Evolutionary conservation across 2,329 filamentous ascomycete species (phyloP).

Genomic region (Phialophora chinensis): DNA sequence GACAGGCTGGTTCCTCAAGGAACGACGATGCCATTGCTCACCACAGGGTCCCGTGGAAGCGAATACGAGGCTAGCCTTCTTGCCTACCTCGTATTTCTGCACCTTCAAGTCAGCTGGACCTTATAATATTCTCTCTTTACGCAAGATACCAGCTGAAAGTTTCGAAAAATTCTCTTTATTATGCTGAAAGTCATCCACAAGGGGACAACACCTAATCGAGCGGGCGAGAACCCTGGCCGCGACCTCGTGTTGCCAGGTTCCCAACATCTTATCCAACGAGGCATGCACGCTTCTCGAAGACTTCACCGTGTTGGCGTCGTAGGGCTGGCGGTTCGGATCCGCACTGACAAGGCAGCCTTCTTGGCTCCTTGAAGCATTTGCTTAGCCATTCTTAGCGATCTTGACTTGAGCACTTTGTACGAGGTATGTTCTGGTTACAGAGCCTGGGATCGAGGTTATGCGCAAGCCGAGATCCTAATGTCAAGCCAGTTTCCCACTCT

Average conservation of each 20-base stretch:
- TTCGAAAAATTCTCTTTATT: not conserved
- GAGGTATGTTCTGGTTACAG: not conserved
- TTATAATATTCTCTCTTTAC: not conserved
- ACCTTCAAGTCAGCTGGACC: not conserved
- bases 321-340: not conserved
- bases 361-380: constrained; percentile 3
- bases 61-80: constrained; percentile 2
- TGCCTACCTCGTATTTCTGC: not conserved
- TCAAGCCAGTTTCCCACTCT: not conserved
- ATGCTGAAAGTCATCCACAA: not conserved
- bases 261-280: not conserved
- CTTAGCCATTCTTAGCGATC: constrained; percentile 7
- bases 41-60: not conserved
- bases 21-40: not conserved
- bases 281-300: not conserved
- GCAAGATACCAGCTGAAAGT: not conserved
- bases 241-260: not conserved
- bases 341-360: not conserved
- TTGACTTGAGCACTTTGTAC: not conserved
- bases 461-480: not conserved
- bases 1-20: not conserved
- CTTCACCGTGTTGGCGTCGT: not conserved
- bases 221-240: not conserved
- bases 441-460: not conserved
- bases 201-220: not conserved